Evolutionary conservation across 2,329 filamentous ascomycete species (phyloP).

Genomic region (Albifimbria verrucaria): DNA sequence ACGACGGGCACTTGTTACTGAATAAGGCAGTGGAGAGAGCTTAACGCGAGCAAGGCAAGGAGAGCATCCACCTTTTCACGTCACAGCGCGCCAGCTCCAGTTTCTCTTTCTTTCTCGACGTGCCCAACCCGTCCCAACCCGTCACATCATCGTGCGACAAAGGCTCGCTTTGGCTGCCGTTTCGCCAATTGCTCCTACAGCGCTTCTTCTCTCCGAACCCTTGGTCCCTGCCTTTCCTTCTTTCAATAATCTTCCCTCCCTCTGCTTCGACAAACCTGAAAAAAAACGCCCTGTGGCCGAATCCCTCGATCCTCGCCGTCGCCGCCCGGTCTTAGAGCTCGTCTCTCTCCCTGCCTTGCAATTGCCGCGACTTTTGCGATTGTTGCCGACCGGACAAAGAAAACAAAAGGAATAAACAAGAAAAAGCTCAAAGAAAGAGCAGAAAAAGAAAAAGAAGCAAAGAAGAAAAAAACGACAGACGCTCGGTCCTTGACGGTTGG

Average conservation of each 20-base stretch:
- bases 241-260: too few species aligned
- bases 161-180: too few species aligned
- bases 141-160: too few species aligned
- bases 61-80: background rate
- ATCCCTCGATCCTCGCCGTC: too few species aligned
- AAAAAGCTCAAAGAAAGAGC: background rate
- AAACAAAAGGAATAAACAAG: background rate
- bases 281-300: too few species aligned
- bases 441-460: background rate
- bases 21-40: background rate
- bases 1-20: background rate
- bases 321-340: background rate
- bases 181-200: too few species aligned
- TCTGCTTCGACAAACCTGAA: too few species aligned
- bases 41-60: background rate
- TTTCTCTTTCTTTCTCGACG: background rate
- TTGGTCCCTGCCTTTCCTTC: too few species aligned
- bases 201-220: too few species aligned
- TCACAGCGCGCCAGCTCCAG: too few species aligned
- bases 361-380: background rate
- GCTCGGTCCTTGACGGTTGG: background rate
- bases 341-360: background rate
- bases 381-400: background rate
- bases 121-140: too few species aligned
- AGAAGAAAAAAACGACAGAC: background rate